A percentile compares a stretch with the other conserved stretches of the same genome.
Conservation (phyloP, 345 rosid species). For the Euphorbia pulcherrima region DNA sequence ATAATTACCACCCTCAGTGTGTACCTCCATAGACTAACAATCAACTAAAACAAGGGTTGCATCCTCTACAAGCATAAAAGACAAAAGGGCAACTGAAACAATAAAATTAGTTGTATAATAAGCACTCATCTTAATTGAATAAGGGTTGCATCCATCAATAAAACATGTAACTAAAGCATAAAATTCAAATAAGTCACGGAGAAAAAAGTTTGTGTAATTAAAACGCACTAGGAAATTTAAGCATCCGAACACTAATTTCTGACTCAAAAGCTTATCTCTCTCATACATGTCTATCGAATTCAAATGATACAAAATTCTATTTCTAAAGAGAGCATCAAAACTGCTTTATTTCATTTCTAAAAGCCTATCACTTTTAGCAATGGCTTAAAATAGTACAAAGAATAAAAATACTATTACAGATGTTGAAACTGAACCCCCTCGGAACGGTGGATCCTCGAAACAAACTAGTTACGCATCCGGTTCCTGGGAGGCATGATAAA, state of each 20-base stretch:
- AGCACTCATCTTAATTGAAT: slow-evolving; percentile 5
- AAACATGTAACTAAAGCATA: slow-evolving; percentile 7
- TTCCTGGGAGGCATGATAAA: slow-evolving; percentile 73
- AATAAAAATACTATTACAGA: slow-evolving; percentile 54
- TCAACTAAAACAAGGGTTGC: no score
- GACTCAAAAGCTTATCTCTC: slow-evolving; percentile 11
- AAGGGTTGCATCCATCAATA: slow-evolving; percentile 9
- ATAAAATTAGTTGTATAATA: background rate
- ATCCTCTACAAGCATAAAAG: no score
- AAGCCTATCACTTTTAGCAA: slow-evolving; percentile 56
- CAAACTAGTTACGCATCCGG: slow-evolving; percentile 85
- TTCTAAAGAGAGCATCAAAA: slow-evolving; percentile 50
- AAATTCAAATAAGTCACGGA: background rate
- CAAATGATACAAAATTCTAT: slow-evolving; percentile 35
- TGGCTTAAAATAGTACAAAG: slow-evolving; percentile 53
- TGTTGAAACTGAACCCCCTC: slow-evolving; percentile 64
- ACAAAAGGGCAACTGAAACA: background rate
- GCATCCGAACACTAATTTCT: slow-evolving; percentile 19
- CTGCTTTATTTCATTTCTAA: slow-evolving; percentile 85
- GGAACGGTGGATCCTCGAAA: slow-evolving; percentile 94
- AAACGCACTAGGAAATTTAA: slow-evolving; percentile 8
- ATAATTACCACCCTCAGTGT: no score
- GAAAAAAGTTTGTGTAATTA: slow-evolving; percentile 6
- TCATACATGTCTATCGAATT: slow-evolving; percentile 26
- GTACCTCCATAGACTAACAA: no score